Evolutionary conservation across 306 rosid species (phyloP), one percentile per base, ranked within the genome.

Genomic region (Cucumis melo): DNA sequence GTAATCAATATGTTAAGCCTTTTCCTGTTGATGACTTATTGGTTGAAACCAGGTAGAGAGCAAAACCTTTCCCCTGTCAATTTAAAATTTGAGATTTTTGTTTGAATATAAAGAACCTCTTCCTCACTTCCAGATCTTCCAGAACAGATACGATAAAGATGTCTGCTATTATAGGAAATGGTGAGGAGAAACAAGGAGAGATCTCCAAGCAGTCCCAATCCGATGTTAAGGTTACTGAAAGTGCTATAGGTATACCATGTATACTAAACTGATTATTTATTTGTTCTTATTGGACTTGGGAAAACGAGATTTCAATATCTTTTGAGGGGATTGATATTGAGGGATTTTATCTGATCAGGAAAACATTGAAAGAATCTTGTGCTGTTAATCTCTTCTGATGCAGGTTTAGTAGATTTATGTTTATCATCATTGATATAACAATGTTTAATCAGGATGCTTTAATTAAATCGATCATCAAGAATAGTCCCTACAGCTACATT

Each of bases 161-260:
- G 65, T 78, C 84, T 77, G 80, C 80, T 72, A 66, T 39, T 79
- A 48, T 67, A 76, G 85, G 73, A 83, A 87, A 75, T 72, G 44
- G 36, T 67, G 78, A 54, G 29, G 82, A 79, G 65, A 75, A 32
- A 82, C 68, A 74, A 58, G 81, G 62, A 51, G 79, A 78, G 24
- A 75, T 79, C 77, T 79, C 34, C 80, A 81, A 73, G 66, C 76
- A 76, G 78, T 82, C 86, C 53, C 78, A 44, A 66, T 24, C 68
- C 32, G 74, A 78, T 68, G 73, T 78, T 83, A 85, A 81, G 82
- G 83, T 78, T 78, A 79, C 38, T 38, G 81, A 80, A 41, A 72
- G 87, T 81, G 59, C 58, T 59, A 77, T 82, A 76, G 96, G 99
- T 91, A 80, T 41, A 67, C 61, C 44, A 23, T 16, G 41, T 50